Evolutionary conservation across 1,284 basidiomycete genomes (phyloP).

Genomic region (Cryptococcus sp.): DNA sequence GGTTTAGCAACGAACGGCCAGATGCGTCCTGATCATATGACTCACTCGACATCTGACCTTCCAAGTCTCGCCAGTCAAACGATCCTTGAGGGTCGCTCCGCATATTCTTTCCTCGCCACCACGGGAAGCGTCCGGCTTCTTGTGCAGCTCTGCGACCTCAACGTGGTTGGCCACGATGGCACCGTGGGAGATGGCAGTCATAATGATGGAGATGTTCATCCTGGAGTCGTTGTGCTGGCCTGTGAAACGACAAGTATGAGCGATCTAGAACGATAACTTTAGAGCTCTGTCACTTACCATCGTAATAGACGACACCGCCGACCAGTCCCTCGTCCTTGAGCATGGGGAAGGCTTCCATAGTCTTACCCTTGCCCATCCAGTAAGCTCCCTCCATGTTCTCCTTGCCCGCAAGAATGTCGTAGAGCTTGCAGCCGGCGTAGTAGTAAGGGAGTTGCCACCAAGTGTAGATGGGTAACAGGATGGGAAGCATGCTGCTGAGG

Average conservation of each 20-base stretch:
- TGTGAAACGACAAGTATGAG: constrained; percentile 36
- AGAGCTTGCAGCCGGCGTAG: constrained; percentile 93
- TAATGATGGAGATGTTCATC: constrained; percentile 93
- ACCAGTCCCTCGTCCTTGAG: constrained; percentile 89
- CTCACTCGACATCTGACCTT: constrained; percentile 76
- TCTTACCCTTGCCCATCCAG: constrained; percentile 89
- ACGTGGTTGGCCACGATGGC: constrained; percentile 88
- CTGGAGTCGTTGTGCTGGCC: constrained; percentile 97
- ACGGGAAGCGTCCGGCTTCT: constrained; percentile 57
- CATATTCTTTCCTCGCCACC: constrained; percentile 64
- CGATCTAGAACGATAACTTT: too few relatives aligned
- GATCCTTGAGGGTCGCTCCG: constrained; percentile 79
- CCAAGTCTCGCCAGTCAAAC: constrained; percentile 80
- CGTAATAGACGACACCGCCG: constrained; percentile 95
- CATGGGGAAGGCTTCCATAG: constrained; percentile 94
- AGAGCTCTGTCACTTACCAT: constrained; percentile 62
- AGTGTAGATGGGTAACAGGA: constrained; percentile 57
- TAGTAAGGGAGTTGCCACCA: constrained; percentile 99
- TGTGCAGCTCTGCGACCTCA: constrained; percentile 79
- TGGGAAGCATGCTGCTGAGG: constrained; percentile 82
- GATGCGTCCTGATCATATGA: neutral
- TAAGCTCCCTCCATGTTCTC: constrained; percentile 98
- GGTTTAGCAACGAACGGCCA: neutral
- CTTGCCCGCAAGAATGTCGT: constrained; percentile 90
- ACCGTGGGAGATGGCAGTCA: constrained; percentile 93